Percentiles rank a stretch among this genome's conserved stretches.
Conservation (phyloP, 176 grass and related monocot species). For the Zizania latifolia region DNA sequence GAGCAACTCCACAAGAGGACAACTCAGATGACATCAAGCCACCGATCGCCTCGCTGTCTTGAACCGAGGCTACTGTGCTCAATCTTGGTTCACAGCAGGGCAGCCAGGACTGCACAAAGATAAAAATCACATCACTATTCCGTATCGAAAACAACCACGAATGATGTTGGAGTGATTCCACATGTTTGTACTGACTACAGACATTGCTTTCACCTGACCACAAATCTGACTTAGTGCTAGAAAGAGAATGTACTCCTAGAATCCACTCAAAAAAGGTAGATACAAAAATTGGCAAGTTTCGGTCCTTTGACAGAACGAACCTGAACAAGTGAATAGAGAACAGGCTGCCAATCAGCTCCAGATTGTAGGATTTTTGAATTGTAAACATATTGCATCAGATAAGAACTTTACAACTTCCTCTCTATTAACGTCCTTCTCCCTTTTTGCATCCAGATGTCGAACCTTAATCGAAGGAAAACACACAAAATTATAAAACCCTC, state of each 20-base stretch:
- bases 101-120: constrained; percentile 5
- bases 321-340: constrained; percentile 6
- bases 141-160: neutral
- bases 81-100: neutral
- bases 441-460: constrained; percentile 86
- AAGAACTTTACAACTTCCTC: constrained; percentile 77
- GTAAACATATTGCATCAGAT: constrained; percentile 71
- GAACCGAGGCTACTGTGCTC: neutral
- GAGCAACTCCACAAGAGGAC: neutral
- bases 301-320: constrained; percentile 21
- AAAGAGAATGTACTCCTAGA: neutral
- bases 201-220: constrained; percentile 2
- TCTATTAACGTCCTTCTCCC: constrained; percentile 68
- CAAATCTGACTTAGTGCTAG: neutral
- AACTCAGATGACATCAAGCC: neutral
- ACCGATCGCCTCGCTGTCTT: neutral
- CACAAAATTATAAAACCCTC: constrained; percentile 4
- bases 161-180: neutral
- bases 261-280: neutral
- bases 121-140: neutral
- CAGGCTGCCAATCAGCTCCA: constrained; percentile 46
- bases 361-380: constrained; percentile 78
- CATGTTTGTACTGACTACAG: constrained; percentile 1
- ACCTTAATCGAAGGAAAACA: constrained; percentile 45
- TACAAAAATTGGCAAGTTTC: neutral